Conservation (phyloP, 495 filamentous ascomycete genomes). For the Talaromyces trachyspermus region DNA sequence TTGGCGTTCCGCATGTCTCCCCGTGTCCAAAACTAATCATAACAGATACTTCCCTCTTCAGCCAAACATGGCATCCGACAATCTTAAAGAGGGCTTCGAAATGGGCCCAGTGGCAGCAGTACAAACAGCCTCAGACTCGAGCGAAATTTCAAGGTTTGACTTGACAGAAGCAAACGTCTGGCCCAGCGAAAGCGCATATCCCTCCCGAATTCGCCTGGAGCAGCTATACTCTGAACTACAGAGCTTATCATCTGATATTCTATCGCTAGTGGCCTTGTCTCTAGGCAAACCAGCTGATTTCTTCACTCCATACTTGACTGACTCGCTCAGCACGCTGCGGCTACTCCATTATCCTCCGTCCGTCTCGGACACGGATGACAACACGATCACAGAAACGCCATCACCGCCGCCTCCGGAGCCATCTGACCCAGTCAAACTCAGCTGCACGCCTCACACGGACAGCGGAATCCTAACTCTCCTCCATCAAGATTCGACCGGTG, state of each 20-base stretch:
- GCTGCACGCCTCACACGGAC: slow-evolving; percentile 41
- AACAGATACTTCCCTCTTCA: slow-evolving; percentile 36
- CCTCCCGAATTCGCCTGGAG: slow-evolving; percentile 19
- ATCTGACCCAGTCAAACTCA: slow-evolving; percentile 25
- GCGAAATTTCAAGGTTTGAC: slow-evolving; percentile 21
- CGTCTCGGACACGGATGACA: background rate
- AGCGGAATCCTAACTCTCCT: slow-evolving; percentile 37
- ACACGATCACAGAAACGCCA: background rate
- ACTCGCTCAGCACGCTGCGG: slow-evolving; percentile 36
- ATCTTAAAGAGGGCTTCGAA: slow-evolving; percentile 44
- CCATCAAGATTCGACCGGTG: slow-evolving; percentile 34
- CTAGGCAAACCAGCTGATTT: slow-evolving; percentile 29
- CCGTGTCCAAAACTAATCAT: background rate
- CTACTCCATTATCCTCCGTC: slow-evolving; percentile 31
- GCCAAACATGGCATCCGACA: slow-evolving; percentile 22
- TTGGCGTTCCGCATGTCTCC: slow-evolving; percentile 3
- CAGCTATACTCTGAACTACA: slow-evolving; percentile 35
- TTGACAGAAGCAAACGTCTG: slow-evolving; percentile 38
- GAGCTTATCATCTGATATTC: slow-evolving; percentile 27
- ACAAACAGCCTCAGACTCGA: background rate
- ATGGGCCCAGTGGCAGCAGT: slow-evolving; percentile 23
- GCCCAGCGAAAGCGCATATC: slow-evolving; percentile 18
- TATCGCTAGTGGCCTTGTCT: slow-evolving; percentile 33
- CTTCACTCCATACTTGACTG: slow-evolving; percentile 29
- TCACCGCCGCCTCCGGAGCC: slow-evolving; percentile 8